These are phyloP conservation scores for Candida pseudoviswanathii DNA, from an alignment of 1,139 yeast genomes.

Conservation along the genomic window DNA sequence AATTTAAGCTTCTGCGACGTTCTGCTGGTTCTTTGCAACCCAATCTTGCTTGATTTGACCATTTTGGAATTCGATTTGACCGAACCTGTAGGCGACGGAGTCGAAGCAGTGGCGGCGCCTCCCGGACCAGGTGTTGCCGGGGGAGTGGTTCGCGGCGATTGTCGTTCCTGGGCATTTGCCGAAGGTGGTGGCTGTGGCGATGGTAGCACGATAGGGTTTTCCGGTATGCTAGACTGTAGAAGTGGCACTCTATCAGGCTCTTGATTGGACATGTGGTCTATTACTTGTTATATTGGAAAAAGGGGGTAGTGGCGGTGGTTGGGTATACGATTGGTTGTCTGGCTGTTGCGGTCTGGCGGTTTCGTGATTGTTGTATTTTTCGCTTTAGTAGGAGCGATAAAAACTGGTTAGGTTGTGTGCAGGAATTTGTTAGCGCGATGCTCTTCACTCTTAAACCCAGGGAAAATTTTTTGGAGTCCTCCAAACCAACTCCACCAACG, in stretches of 20 bases:
- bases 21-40: slow-evolving; percentile 86
- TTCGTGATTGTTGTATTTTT: neutral
- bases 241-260: slow-evolving; percentile 25
- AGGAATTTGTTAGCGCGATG: slow-evolving; percentile 5
- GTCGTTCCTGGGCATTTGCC: neutral
- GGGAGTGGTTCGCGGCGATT: slow-evolving; percentile 3
- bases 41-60: slow-evolving; percentile 51
- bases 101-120: slow-evolving; percentile 5
- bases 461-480: neutral
- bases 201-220: slow-evolving; percentile 29
- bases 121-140: neutral
- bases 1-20: slow-evolving; percentile 85
- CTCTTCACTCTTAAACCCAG: slow-evolving; percentile 1
- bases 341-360: neutral
- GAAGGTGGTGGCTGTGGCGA: neutral
- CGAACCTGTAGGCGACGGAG: slow-evolving; percentile 3
- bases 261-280: slow-evolving; percentile 4
- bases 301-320: no score
- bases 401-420: neutral
- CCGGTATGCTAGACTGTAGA: slow-evolving; percentile 23
- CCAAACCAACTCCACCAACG: neutral
- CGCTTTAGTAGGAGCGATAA: neutral
- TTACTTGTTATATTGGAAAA: neutral
- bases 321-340: no score
- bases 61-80: slow-evolving; percentile 27